These are phyloP conservation scores for Ceriops decandra DNA, from an alignment of 345 rosid genomes.

Conservation along the genomic window DNA sequence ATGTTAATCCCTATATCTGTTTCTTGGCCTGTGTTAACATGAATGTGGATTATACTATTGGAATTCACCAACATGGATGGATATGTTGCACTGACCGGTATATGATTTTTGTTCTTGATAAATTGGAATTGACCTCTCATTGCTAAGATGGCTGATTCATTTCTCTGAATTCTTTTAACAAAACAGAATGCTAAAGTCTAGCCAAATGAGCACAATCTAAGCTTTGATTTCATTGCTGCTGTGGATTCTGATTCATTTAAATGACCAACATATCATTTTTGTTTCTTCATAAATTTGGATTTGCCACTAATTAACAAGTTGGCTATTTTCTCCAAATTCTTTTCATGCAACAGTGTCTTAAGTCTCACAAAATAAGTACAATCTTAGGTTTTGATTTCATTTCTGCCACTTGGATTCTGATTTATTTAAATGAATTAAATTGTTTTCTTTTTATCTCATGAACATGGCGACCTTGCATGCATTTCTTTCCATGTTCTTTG, in stretches of 20 bases:
- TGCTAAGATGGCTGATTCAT: not conserved
- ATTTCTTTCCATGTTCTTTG: not conserved
- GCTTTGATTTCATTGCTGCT: not conserved
- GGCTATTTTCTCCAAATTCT: not conserved
- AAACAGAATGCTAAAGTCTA: not conserved
- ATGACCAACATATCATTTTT: not conserved
- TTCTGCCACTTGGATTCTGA: not conserved
- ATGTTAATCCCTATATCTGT: not conserved
- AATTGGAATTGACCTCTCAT: no score
- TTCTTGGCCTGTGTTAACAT: not conserved
- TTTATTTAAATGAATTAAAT: not conserved
- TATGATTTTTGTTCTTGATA: no score
- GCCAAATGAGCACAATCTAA: not conserved
- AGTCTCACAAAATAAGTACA: not conserved
- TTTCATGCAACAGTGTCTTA: not conserved
- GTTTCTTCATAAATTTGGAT: no score
- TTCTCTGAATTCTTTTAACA: not conserved
- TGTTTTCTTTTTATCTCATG: not conserved
- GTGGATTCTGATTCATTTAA: not conserved
- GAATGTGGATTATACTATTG: not conserved
- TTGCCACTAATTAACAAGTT: no score
- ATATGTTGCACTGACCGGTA: no score
- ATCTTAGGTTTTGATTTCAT: not conserved
- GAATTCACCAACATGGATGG: not conserved
- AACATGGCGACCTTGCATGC: not conserved